Evolutionary conservation across 2,329 filamentous ascomycete genomes (phyloP).

Genomic region (Verticillium nonalfalfae): DNA sequence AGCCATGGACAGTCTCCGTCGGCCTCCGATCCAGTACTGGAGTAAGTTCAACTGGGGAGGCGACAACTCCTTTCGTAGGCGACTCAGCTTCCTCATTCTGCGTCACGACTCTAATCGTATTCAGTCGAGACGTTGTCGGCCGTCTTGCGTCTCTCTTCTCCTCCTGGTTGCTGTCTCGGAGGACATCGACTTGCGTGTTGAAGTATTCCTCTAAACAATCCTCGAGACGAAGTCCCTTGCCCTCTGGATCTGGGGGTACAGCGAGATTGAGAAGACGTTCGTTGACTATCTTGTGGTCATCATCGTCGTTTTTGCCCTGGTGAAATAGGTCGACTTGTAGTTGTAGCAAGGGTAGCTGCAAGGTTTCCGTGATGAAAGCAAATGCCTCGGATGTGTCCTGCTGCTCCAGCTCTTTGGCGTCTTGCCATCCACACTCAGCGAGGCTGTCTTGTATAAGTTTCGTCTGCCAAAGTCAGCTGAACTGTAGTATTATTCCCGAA

Average conservation of each 20-base stretch:
- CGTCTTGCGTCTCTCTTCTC: conserved; percentile 31
- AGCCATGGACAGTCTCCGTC: conserved; percentile 3
- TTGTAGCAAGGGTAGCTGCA: conserved; percentile 81
- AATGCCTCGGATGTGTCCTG: conserved; percentile 97
- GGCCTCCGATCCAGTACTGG: conserved; percentile 14
- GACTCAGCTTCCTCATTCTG: conserved; percentile 18
- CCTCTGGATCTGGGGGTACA: conserved; percentile 70
- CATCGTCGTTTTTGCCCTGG: conserved; percentile 74
- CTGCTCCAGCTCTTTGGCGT: conserved; percentile 70
- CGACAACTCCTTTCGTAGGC: conserved; percentile 13
- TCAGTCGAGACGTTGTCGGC: conserved; percentile 19
- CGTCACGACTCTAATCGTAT: conserved; percentile 26
- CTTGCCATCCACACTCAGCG: conserved; percentile 81
- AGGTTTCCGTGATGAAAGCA: conserved; percentile 83
- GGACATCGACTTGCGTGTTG: conserved; percentile 87
- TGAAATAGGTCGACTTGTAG: conserved; percentile 94
- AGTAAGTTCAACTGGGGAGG: conserved; percentile 22
- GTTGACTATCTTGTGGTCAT: conserved; percentile 92
- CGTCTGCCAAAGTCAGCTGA: conserved; percentile 48
- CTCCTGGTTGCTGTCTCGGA: conserved; percentile 59
- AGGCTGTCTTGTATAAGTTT: conserved; percentile 76
- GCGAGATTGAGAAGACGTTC: conserved; percentile 87
- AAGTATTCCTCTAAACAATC: conserved; percentile 93
- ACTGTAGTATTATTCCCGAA: neutral
- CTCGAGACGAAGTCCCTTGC: conserved; percentile 71